Base-by-base conservation (phyloP, 2,329 filamentous ascomycete genomes). In the Amphichorda felina region DNA sequence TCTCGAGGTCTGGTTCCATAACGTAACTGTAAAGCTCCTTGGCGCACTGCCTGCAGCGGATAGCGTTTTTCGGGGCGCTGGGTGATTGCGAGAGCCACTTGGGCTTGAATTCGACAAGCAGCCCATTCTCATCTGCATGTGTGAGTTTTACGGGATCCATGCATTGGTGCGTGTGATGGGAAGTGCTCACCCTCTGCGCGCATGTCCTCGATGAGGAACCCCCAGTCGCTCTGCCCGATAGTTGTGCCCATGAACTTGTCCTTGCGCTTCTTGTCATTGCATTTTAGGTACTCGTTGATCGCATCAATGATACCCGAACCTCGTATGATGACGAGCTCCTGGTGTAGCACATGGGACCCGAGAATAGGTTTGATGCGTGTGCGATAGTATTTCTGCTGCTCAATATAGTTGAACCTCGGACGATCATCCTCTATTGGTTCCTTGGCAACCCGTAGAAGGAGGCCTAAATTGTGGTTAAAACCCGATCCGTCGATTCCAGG, bases 81-180 rank as follows among this genome's bases (percentile, higher is more conserved):
- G 79, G 82, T 2, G 82, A 88, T 52, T 87, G 82, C 8, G 68
- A 60, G 18, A 91, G 70, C 84, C 84, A 91, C 57, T 91, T 91
- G 11, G 84, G 83, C 53, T 91, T 91, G 58, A 89, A 81, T 52
- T 89, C 82, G 38, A 83, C 60, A 22, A 82, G 51, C 19, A 54
- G 38, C n/a, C 48, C 45, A 16, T 51, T 45, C 11, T 47, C 39
- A 31, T 14, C 14, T 29, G 13, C 6, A 5, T 7, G 29, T 17
- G 11, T 18, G 13, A 19, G 26, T 6, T 28, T 13, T 28, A 13
- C 14, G 26, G 7, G 26, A 24, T 24, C 19, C 13, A 17, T 10
- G 24, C 9, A 22, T 14, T 17, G n/a, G n/a, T n/a, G 24, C 17
- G 21, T 30, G 31, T 26, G 19, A 29, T 18, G 8, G 32, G 15